These are phyloP conservation scores for Diaporthe australafricana DNA, from an alignment of 2,329 filamentous ascomycete species.

Conservation along the genomic window DNA sequence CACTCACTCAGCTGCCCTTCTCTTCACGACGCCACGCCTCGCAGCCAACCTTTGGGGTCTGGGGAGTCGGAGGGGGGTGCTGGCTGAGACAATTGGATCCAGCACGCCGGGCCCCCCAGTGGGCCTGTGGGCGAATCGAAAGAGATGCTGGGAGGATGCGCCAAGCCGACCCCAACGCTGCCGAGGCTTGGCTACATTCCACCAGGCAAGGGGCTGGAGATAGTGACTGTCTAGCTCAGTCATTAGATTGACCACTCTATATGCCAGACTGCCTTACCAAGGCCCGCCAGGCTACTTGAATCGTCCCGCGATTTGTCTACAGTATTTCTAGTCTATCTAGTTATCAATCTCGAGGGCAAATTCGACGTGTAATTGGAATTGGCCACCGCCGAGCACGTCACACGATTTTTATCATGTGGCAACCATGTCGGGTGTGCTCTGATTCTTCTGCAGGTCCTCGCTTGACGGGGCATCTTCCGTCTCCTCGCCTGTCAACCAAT, in stretches of 20 bases:
- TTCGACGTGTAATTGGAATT: conserved; percentile 5
- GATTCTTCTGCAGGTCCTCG: neutral
- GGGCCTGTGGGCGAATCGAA: neutral
- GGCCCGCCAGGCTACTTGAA: neutral
- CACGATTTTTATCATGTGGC: conserved; percentile 18
- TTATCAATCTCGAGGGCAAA: neutral
- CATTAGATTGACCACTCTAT: conserved; percentile 9
- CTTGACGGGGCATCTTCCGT: neutral
- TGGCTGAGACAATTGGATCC: conserved; percentile 13
- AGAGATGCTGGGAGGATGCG: conserved; percentile 11
- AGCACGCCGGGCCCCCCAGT: conserved; percentile 7
- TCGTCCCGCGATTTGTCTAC: neutral
- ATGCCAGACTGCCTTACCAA: conserved; percentile 13
- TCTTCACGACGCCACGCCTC: neutral
- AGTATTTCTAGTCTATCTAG: neutral
- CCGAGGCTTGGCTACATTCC: conserved; percentile 21
- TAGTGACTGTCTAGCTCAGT: conserved; percentile 25
- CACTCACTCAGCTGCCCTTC: too few species aligned
- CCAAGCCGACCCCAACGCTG: conserved; percentile 21
- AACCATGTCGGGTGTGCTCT: neutral
- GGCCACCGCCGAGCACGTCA: conserved; percentile 21
- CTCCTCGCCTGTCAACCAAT: conserved; percentile 17
- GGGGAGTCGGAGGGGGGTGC: too few species aligned
- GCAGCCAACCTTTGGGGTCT: neutral
- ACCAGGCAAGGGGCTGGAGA: conserved; percentile 11